phyloP scores from a whole-genome alignment of 257 asterid species.

The Plantago ovata region DNA sequence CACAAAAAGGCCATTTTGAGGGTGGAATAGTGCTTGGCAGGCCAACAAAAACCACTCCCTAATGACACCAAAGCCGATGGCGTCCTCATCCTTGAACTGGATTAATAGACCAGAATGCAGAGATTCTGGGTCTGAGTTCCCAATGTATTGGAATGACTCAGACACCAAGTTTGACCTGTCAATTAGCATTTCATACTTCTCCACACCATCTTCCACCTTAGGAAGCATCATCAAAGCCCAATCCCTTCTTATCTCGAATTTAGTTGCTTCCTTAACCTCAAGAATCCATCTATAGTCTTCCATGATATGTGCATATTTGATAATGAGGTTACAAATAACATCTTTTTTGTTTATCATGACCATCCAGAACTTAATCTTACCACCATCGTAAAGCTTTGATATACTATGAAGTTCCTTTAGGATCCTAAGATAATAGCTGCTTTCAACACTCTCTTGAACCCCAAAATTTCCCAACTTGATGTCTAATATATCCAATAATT shows the following conservation, averaged over 20 bases:
- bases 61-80: conserved; percentile 92
- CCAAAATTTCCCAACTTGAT: conserved; percentile 48
- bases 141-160: conserved; percentile 74
- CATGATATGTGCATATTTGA: conserved; percentile 54
- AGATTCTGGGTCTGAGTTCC: conserved; percentile 45
- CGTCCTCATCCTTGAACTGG: conserved; percentile 91
- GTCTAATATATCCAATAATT: conserved; percentile 51
- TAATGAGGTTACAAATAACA: conserved; percentile 53
- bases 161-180: conserved; percentile 74
- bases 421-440: conserved; percentile 37
- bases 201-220: conserved; percentile 70
- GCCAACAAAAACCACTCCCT: conserved; percentile 95
- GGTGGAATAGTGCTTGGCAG: conserved; percentile 83
- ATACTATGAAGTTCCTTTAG: conserved; percentile 57
- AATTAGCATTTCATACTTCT: conserved; percentile 84
- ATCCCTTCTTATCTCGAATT: conserved; percentile 79
- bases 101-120: conserved; percentile 74
- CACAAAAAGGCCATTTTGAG: conserved; percentile 81
- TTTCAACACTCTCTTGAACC: conserved; percentile 33
- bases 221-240: conserved; percentile 80
- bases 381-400: conserved; percentile 49
- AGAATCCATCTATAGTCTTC: conserved; percentile 71
- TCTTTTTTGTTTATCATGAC: conserved; percentile 46
- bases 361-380: conserved; percentile 60
- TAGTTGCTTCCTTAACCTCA: conserved; percentile 63